Evolutionary conservation across 192 early-diverging fungal genomes (phyloP).

Genomic region (Chytriomyces sp.): DNA sequence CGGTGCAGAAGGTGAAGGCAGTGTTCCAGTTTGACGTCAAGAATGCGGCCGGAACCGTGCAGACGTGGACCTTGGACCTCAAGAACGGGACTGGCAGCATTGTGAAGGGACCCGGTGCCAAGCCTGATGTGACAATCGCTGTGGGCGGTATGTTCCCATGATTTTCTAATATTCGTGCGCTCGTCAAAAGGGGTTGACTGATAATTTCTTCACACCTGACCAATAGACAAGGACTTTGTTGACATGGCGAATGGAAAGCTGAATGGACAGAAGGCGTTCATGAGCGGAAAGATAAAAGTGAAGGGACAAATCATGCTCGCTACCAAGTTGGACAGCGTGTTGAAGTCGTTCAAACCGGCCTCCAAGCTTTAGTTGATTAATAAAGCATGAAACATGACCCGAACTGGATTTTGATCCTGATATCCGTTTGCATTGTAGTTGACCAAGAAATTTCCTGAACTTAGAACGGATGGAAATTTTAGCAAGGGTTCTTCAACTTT

Average conservation of each 20-base stretch:
- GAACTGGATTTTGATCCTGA: too few relatives aligned
- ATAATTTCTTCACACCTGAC: background rate
- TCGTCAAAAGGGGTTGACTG: background rate
- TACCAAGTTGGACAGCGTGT: conserved; percentile 51
- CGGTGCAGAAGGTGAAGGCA: conserved; percentile 78
- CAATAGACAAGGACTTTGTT: conserved; percentile 76
- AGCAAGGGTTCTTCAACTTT: too few relatives aligned
- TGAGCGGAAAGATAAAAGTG: conserved; percentile 85
- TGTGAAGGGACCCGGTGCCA: conserved; percentile 55
- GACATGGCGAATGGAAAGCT: conserved; percentile 82
- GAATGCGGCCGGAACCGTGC: conserved; percentile 65
- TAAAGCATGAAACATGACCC: too few relatives aligned
- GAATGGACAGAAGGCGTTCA: conserved; percentile 89
- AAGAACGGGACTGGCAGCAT: conserved; percentile 72
- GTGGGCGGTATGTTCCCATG: conserved; percentile 40
- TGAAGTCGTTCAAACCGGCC: conserved; percentile 48
- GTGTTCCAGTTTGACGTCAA: conserved; percentile 87
- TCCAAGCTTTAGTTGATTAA: conserved; percentile 53
- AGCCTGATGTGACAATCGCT: conserved; percentile 73
- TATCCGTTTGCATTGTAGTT: too few relatives aligned
- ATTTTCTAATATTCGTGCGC: background rate
- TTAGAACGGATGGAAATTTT: too few relatives aligned
- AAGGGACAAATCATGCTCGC: conserved; percentile 62
- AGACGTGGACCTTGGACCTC: conserved; percentile 84
- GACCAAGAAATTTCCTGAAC: too few relatives aligned